Base-by-base conservation (phyloP, 2,329 filamentous ascomycete genomes). In the Zymoseptoria ardabiliae region DNA sequence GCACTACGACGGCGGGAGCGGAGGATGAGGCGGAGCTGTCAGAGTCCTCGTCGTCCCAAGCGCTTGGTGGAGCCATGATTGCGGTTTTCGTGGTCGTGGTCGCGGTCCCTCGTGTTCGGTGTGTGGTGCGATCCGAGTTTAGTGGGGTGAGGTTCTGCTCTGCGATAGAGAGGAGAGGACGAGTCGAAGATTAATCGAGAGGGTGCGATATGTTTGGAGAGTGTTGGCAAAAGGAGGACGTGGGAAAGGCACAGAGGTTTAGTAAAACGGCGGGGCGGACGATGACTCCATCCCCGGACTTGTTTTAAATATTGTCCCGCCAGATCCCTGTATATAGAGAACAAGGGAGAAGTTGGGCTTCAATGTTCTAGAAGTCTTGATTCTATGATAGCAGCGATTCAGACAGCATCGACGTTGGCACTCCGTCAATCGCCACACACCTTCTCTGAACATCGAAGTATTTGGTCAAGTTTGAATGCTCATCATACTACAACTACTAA, bases 11-110 rank as follows among this genome's bases (percentile, higher is more conserved):
- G 11, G 79, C 75, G 54, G 79, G 72, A 22, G 73, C 75, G 55
- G 79, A 76, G 21, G 77, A 76, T 2, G 80, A 78, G 56, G 76
- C 73, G 61, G 78, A 78, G 65, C 78, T 81, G 60, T 75, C 75
- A 66, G 81, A 80, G 67, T 87, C 84, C 63, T 85, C 79, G 61
- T 80, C 78, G 62, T 80, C 78, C 69, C 69, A 72, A 50, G 65
- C 65, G 9, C 64, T 63, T 65, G 65, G 65, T 45, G 70, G 69
- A 56, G 70, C 69, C 71, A 72, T 73, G 65, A 62, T 69, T 70
- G 69, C 67, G 62, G 62, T 65, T 67, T 53, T 25, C 13, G 35
- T 41, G 11, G 10, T 41, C 28, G 28, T 35, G 35, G 35, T 28
- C 25, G 25, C 25, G 25, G 25, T 28, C 25, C 25, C 2, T 28